Conservation (phyloP, 208 protist genomes). For the Trypanosoma cruzi region DNA sequence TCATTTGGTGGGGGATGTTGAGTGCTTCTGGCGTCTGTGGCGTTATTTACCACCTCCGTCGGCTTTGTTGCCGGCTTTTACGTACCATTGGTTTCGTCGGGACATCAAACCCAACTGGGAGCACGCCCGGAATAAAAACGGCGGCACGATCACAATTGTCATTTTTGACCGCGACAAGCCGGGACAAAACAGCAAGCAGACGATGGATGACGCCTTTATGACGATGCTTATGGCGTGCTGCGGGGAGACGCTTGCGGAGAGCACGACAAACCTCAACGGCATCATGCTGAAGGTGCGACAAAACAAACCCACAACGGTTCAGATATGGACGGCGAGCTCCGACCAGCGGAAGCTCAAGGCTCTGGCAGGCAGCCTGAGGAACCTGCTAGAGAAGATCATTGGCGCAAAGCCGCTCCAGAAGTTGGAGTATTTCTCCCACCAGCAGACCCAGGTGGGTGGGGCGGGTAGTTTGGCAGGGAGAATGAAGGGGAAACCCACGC, state of each 20-base stretch:
- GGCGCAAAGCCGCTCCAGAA: constrained; percentile 78
- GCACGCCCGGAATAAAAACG: constrained; percentile 82
- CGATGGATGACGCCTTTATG: constrained; percentile 85
- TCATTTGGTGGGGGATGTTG: constrained; percentile 68
- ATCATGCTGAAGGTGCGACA: constrained; percentile 85
- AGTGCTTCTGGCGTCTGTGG: constrained; percentile 85
- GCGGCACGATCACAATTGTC: constrained; percentile 79
- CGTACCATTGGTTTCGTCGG: constrained; percentile 88
- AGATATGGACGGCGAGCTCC: constrained; percentile 81
- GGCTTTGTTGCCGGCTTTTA: constrained; percentile 58
- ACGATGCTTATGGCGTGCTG: constrained; percentile 65
- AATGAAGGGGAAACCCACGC: constrained; percentile 47
- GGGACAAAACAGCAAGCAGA: constrained; percentile 72
- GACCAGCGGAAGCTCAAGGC: constrained; percentile 65
- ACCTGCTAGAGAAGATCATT: constrained; percentile 64
- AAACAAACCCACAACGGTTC: constrained; percentile 75
- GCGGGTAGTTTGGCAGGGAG: constrained; percentile 60
- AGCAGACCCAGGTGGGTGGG: constrained; percentile 44
- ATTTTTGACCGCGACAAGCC: constrained; percentile 83
- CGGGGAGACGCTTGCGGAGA: constrained; percentile 76
- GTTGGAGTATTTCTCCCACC: constrained; percentile 85
- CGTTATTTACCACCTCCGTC: constrained; percentile 70
- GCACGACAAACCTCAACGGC: constrained; percentile 72
- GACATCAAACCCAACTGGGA: constrained; percentile 88
- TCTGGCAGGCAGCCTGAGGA: constrained; percentile 65